Conservation (phyloP, 2,329 filamentous ascomycete species). For the Fusarium pilosicola region DNA sequence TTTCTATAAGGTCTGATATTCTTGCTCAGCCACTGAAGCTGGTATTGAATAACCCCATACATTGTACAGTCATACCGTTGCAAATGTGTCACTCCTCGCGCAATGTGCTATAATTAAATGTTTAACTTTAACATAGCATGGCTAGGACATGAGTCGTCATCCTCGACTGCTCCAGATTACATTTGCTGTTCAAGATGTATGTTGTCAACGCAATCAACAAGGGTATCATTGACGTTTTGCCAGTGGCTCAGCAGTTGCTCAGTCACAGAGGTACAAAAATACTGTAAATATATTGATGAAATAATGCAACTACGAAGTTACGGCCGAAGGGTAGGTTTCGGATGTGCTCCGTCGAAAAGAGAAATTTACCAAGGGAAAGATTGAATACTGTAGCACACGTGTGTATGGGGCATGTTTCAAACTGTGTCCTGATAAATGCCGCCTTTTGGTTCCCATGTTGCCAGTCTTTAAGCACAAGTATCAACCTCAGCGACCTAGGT, state of each 20-base stretch:
- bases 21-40: neutral
- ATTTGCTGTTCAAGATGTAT: neutral
- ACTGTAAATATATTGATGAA: constrained; percentile 1
- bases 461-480: neutral
- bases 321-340: neutral
- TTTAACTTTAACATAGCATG: neutral
- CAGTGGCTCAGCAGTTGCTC: constrained; percentile 37
- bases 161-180: neutral
- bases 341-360: neutral
- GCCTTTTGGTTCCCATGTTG: neutral
- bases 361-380: neutral
- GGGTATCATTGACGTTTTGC: constrained; percentile 33
- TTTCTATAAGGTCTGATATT: neutral
- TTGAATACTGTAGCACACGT: neutral
- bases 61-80: neutral
- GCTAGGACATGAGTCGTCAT: neutral
- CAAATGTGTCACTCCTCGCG: neutral
- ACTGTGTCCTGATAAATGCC: constrained; percentile 4
- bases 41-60: neutral
- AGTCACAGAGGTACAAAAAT: neutral
- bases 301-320: neutral
- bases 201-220: constrained; percentile 23
- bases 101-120: neutral
- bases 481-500: constrained; percentile 1
- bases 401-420: constrained; percentile 24